These are phyloP conservation scores for Tuber borchii DNA, from an alignment of 495 filamentous ascomycete species.

Conservation along the genomic window DNA sequence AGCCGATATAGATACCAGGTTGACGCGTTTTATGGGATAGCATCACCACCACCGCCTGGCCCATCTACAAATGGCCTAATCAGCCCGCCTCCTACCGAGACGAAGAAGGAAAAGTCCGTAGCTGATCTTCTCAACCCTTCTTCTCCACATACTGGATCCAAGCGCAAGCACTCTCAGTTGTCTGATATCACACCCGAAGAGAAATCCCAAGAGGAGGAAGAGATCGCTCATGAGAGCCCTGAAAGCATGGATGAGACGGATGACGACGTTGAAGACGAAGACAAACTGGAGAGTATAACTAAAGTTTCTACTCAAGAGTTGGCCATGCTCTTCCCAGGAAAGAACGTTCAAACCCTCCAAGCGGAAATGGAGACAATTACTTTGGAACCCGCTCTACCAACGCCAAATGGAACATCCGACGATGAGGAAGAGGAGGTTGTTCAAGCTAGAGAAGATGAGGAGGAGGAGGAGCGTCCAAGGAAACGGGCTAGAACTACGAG, in stretches of 20 bases:
- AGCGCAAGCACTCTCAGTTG: conserved; percentile 29
- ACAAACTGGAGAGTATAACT: conserved; percentile 1
- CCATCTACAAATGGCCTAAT: background rate
- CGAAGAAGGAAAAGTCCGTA: conserved; percentile 33
- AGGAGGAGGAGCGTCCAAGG: conserved; percentile 27
- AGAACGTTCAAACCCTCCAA: background rate
- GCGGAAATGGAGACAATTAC: conserved; percentile 3
- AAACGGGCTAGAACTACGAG: conserved; percentile 29
- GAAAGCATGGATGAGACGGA: conserved; percentile 29
- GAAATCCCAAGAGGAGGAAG: conserved; percentile 2
- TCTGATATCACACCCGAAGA: conserved; percentile 25
- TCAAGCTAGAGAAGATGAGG: conserved; percentile 13
- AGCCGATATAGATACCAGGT: conserved; percentile 5
- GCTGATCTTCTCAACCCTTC: conserved; percentile 35
- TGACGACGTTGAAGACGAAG: conserved; percentile 27
- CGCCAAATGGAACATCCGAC: conserved; percentile 20
- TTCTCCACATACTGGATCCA: conserved; percentile 26
- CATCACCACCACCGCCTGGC: background rate
- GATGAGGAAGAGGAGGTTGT: conserved; percentile 5
- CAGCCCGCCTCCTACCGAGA: conserved; percentile 8
- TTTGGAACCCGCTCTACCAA: conserved; percentile 1
- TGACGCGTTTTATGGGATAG: conserved; percentile 4
- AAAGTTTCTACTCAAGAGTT: background rate
- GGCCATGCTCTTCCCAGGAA: background rate
- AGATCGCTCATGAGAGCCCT: background rate